These are phyloP conservation scores for Penicillium arizonense DNA, from an alignment of 495 filamentous ascomycete species.

Conservation along the genomic window DNA sequence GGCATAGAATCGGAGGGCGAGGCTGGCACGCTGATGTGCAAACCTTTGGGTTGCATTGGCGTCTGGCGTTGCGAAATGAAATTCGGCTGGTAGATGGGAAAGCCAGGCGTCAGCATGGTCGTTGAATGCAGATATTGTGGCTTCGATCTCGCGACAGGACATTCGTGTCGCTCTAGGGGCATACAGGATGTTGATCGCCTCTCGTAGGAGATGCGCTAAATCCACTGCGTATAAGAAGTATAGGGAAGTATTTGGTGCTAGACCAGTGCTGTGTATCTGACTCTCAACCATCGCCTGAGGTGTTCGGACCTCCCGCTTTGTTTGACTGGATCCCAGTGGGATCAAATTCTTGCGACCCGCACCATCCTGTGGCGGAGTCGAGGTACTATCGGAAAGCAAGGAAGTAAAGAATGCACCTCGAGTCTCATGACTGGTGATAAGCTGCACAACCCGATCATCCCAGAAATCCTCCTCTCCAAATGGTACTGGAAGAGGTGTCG, in stretches of 20 bases:
- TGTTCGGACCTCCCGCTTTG: neutral
- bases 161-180: constrained; percentile 16
- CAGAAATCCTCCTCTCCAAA: constrained; percentile 51
- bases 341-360: neutral
- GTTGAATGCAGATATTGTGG: constrained; percentile 17
- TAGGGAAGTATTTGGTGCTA: constrained; percentile 20
- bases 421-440: constrained; percentile 28
- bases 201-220: constrained; percentile 19
- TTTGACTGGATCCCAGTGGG: neutral
- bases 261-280: neutral
- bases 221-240: constrained; percentile 27
- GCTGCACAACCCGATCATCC: constrained; percentile 23
- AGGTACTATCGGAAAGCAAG: constrained; percentile 8
- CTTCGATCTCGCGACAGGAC: constrained; percentile 25
- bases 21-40: constrained; percentile 26
- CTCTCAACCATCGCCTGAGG: neutral
- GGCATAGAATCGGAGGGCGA: constrained; percentile 55
- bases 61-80: constrained; percentile 16
- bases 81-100: constrained; percentile 26
- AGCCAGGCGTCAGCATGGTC: constrained; percentile 23
- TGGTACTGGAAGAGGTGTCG: constrained; percentile 52
- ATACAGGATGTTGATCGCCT: constrained; percentile 22
- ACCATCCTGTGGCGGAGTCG: constrained; percentile 1
- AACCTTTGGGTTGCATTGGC: constrained; percentile 24
- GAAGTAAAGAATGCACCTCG: constrained; percentile 22